Conservation (phyloP, 768 basidiomycete species). For the Podaxis sp. region DNA sequence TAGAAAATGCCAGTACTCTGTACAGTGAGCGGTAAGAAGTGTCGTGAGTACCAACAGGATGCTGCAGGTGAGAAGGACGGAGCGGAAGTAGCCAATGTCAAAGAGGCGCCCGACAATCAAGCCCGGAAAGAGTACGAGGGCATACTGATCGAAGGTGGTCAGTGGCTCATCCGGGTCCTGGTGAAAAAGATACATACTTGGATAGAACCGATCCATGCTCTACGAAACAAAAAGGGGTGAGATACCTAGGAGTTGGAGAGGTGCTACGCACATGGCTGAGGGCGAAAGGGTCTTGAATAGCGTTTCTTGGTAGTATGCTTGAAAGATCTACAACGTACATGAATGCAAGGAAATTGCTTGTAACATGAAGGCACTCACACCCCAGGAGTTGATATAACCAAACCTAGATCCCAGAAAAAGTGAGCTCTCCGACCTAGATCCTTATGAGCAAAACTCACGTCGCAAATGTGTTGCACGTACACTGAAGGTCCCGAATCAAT, state of each 20-base stretch:
- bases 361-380: background rate
- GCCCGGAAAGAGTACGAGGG: constrained; percentile 59
- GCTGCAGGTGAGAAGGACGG: constrained; percentile 32
- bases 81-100: constrained; percentile 65
- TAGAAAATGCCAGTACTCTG: constrained; percentile 62
- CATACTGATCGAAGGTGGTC: constrained; percentile 40
- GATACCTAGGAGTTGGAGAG: background rate
- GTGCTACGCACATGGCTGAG: constrained; percentile 27
- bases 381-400: background rate
- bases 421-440: background rate
- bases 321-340: background rate
- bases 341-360: background rate
- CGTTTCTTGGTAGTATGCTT: background rate
- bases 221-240: background rate
- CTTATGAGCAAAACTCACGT: background rate
- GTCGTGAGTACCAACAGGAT: constrained; percentile 42
- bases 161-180: background rate
- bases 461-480: background rate
- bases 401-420: background rate
- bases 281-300: background rate
- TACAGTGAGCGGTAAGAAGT: constrained; percentile 58
- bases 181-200: background rate
- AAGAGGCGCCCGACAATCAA: constrained; percentile 50
- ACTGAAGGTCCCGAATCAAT: background rate
- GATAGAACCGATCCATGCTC: background rate